phyloP scores from a whole-genome alignment of 2,329 filamentous ascomycete genomes.

The Blumeria hordei region DNA sequence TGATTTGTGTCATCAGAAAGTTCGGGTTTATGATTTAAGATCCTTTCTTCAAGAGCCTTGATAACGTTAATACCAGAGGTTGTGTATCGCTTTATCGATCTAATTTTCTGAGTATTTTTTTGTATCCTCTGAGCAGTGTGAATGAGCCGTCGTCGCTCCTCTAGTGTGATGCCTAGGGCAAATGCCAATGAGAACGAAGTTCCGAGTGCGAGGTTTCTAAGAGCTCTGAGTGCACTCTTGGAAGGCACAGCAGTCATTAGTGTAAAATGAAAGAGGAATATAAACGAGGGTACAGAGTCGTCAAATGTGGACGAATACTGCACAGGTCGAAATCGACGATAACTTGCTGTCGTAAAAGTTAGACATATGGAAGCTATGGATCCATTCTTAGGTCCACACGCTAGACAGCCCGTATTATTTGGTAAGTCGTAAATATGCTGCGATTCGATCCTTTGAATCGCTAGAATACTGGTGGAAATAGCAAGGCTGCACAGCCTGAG shows the following conservation, averaged over 20 bases:
- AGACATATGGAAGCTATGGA: too few relatives aligned
- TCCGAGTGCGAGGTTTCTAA: slow-evolving; percentile 29
- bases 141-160: slow-evolving; percentile 31
- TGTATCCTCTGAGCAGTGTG: slow-evolving; percentile 25
- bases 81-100: slow-evolving; percentile 19
- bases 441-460: too few relatives aligned
- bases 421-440: too few relatives aligned
- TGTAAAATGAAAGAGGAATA: neutral
- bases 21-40: slow-evolving; percentile 6
- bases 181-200: slow-evolving; percentile 30
- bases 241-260: slow-evolving; percentile 22
- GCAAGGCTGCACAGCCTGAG: too few relatives aligned
- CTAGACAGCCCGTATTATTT: too few relatives aligned
- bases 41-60: slow-evolving; percentile 9
- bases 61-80: slow-evolving; percentile 9
- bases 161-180: slow-evolving; percentile 21
- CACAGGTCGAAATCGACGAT: too few relatives aligned
- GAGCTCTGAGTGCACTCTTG: slow-evolving; percentile 28
- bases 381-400: too few relatives aligned
- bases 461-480: too few relatives aligned
- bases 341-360: too few relatives aligned
- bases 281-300: too few relatives aligned
- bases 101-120: slow-evolving; percentile 27
- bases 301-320: too few relatives aligned
- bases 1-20: neutral